phyloP scores from a whole-genome alignment of 139 green algal genomes.

The Auxenochlorella pyrenoidosa region DNA sequence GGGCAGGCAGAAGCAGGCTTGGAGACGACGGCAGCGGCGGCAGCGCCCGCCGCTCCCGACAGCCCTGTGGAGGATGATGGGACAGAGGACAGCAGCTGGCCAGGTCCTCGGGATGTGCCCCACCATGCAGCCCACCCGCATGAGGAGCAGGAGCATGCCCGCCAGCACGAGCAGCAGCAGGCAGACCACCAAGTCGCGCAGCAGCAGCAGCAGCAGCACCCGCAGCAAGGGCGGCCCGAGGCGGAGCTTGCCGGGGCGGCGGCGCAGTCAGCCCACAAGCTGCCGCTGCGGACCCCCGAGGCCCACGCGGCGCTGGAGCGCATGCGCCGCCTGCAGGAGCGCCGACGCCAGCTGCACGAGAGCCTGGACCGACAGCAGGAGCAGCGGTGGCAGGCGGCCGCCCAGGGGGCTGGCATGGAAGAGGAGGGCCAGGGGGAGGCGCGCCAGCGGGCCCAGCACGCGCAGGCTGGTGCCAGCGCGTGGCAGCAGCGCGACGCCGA shows the following conservation, averaged over 20 bases:
- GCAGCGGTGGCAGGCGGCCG: not conserved
- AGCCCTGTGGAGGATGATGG: not conserved
- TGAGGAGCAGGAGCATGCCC: not conserved
- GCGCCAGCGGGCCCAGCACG: not conserved
- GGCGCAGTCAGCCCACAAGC: not conserved
- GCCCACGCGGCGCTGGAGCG: constrained; percentile 11
- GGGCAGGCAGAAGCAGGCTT: not conserved
- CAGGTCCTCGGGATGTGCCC: not conserved
- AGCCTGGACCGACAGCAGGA: constrained; percentile 11
- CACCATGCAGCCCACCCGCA: not conserved
- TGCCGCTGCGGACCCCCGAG: not conserved
- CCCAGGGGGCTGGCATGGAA: too few species aligned
- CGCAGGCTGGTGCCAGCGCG: not conserved
- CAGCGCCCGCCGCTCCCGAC: not conserved
- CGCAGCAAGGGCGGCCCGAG: not conserved
- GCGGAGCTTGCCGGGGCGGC: not conserved
- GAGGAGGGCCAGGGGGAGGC: not conserved
- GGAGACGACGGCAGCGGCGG: not conserved
- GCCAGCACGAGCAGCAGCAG: not conserved
- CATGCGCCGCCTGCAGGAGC: constrained; percentile 7
- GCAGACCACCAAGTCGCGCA: not conserved
- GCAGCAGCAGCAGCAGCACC: not conserved
- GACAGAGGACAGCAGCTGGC: not conserved
- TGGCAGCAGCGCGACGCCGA: not conserved
- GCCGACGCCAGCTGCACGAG: constrained; percentile 1